A percentile compares a stretch with the other conserved stretches of the same genome.
These are phyloP conservation scores for Furcasterigmium sp. DNA, from an alignment of 2,329 filamentous ascomycete species.

Conservation along the genomic window DNA sequence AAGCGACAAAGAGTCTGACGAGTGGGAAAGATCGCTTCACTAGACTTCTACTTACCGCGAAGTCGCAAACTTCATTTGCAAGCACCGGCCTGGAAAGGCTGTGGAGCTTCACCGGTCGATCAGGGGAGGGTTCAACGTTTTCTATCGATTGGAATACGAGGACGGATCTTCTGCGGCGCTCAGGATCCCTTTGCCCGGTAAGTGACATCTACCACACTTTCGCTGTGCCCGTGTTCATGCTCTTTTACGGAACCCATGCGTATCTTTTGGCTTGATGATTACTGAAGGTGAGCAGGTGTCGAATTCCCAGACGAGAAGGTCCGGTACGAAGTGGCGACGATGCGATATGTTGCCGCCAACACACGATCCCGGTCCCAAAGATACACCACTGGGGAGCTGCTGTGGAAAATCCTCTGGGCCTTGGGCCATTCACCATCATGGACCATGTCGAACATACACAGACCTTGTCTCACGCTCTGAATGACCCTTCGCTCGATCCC, in stretches of 20 bases:
- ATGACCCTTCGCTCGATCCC: neutral
- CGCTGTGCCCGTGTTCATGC: too few species aligned
- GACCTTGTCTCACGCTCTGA: neutral
- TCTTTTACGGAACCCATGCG: too few species aligned
- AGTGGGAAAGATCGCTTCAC: too few species aligned
- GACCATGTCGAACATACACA: conserved; percentile 16
- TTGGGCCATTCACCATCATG: conserved; percentile 23
- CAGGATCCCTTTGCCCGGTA: too few species aligned
- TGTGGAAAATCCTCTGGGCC: conserved; percentile 16
- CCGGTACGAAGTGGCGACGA: conserved; percentile 9
- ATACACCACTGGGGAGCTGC: conserved; percentile 12
- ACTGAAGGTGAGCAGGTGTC: conserved; percentile 3
- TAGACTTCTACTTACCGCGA: conserved; percentile 7
- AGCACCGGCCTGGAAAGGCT: conserved; percentile 16
- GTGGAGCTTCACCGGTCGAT: conserved; percentile 16
- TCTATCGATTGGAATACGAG: conserved; percentile 24
- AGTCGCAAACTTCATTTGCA: conserved; percentile 16
- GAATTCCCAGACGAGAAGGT: conserved; percentile 11
- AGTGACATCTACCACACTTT: too few species aligned
- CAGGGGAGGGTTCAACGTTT: conserved; percentile 20
- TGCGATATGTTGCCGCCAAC: conserved; percentile 1
- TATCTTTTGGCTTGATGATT: too few species aligned
- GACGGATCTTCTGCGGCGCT: conserved; percentile 23
- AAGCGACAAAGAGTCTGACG: too few species aligned
- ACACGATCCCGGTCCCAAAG: conserved; percentile 6